These are phyloP conservation scores for Mortierella sp. DNA, from an alignment of 371 early-diverging fungal species.

Conservation along the genomic window DNA sequence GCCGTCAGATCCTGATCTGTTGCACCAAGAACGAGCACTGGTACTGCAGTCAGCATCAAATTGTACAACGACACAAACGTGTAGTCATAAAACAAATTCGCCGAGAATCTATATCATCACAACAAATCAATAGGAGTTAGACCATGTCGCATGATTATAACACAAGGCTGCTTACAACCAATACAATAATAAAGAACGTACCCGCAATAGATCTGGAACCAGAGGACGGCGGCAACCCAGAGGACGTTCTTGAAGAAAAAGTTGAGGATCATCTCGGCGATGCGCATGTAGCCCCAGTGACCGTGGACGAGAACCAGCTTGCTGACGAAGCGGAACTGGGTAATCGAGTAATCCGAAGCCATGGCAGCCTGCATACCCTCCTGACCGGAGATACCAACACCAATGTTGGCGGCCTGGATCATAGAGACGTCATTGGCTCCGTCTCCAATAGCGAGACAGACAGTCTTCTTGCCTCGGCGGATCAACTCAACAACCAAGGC, in stretches of 20 bases:
- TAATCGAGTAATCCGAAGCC: slow-evolving; percentile 92
- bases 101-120: slow-evolving; percentile 71
- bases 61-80: slow-evolving; percentile 87
- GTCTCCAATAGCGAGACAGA: slow-evolving; percentile 97
- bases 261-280: slow-evolving; percentile 90
- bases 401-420: slow-evolving; percentile 97
- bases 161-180: neutral
- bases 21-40: slow-evolving; percentile 74
- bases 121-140: neutral
- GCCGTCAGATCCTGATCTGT: slow-evolving; percentile 76
- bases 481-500: slow-evolving; percentile 95
- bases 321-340: slow-evolving; percentile 90
- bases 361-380: slow-evolving; percentile 94
- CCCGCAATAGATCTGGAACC: slow-evolving; percentile 88
- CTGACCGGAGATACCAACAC: slow-evolving; percentile 94
- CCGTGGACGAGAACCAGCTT: slow-evolving; percentile 90
- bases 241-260: slow-evolving; percentile 96
- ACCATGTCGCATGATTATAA: neutral
- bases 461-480: slow-evolving; percentile 78
- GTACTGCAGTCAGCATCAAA: slow-evolving; percentile 82
- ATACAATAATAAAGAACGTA: slow-evolving; percentile 30
- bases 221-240: slow-evolving; percentile 87
- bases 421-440: slow-evolving; percentile 98
- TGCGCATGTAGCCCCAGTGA: slow-evolving; percentile 91
- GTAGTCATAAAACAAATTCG: slow-evolving; percentile 90